phyloP scores from a whole-genome alignment of 495 filamentous ascomycete genomes.

The Rostrohypoxylon terebratum region DNA sequence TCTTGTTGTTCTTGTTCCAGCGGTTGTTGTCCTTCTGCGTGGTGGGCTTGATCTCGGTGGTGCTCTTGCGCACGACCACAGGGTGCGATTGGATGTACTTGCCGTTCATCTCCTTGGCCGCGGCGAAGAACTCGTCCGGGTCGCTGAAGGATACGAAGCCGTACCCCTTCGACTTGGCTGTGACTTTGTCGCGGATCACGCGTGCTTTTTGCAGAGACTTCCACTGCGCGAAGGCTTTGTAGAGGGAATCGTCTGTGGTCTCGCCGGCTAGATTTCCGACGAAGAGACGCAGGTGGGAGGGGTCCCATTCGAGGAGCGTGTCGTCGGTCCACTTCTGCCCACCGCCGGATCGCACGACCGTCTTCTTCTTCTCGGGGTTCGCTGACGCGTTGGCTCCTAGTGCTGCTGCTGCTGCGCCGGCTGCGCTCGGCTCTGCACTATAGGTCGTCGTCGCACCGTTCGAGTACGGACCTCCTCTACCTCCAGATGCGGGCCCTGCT shows the following conservation, averaged over 20 bases:
- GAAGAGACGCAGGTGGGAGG: constrained; percentile 92
- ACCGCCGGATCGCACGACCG: constrained; percentile 86
- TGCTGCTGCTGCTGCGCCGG: constrained; percentile 50
- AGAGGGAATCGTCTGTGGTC: constrained; percentile 93
- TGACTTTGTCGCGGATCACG: constrained; percentile 95
- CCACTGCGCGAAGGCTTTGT: constrained; percentile 93
- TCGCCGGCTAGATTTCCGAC: constrained; percentile 98
- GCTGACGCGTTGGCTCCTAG: constrained; percentile 58
- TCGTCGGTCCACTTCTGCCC: constrained; percentile 91
- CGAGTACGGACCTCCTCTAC: constrained; percentile 28
- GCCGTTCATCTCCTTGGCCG: constrained; percentile 96
- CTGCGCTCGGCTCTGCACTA: constrained; percentile 40
- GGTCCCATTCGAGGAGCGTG: constrained; percentile 93
- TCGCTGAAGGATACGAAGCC: constrained; percentile 97
- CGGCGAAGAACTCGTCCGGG: constrained; percentile 93
- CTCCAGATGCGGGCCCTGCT: constrained; percentile 34
- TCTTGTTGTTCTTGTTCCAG: constrained; percentile 50
- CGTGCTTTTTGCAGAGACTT: constrained; percentile 89
- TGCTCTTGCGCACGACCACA: constrained; percentile 84
- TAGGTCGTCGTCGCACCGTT: constrained; percentile 41
- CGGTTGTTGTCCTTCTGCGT: constrained; percentile 58
- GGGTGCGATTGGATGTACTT: constrained; percentile 99
- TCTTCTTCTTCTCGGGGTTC: constrained; percentile 66
- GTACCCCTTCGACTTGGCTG: constrained; percentile 93
- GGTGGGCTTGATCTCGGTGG: constrained; percentile 85